A percentile compares a stretch with the other conserved stretches of the same genome.
Conservation (phyloP, 2,329 filamentous ascomycete species). For the Monosporascus sp. region DNA sequence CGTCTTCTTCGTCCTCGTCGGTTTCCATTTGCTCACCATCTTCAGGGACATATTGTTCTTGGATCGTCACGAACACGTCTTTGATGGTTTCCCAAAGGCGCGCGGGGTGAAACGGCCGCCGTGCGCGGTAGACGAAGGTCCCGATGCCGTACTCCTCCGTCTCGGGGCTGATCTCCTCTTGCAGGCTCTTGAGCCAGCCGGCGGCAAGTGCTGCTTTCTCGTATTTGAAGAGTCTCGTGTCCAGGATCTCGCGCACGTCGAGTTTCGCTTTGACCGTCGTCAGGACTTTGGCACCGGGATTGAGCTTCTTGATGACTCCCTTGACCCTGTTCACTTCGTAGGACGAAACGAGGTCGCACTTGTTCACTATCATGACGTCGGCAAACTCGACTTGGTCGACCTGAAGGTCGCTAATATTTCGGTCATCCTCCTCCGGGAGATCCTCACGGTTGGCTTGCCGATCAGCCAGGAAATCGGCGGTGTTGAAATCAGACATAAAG, state of each 20-base stretch:
- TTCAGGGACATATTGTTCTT: conserved; percentile 36
- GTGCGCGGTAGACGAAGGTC: conserved; percentile 63
- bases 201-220: conserved; percentile 58
- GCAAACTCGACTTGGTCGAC: conserved; percentile 76
- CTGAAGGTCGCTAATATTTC: conserved; percentile 70
- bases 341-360: conserved; percentile 53
- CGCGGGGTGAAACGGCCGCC: conserved; percentile 47
- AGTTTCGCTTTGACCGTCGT: conserved; percentile 48
- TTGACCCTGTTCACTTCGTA: conserved; percentile 38
- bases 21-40: conserved; percentile 17
- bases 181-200: conserved; percentile 66
- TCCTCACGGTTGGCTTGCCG: conserved; percentile 50
- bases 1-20: conserved; percentile 24
- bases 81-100: conserved; percentile 40
- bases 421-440: conserved; percentile 61
- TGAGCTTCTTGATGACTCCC: conserved; percentile 54
- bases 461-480: conserved; percentile 59
- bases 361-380: conserved; percentile 67
- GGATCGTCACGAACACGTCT: conserved; percentile 44
- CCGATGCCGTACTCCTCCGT: conserved; percentile 68
- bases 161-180: conserved; percentile 67
- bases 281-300: conserved; percentile 60
- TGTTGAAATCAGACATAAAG: conserved; percentile 67
- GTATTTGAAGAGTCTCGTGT: conserved; percentile 60
- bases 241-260: conserved; percentile 57